Evolutionary conservation across 1,284 basidiomycete genomes (phyloP), one percentile per base, ranked within the genome.

Genomic region (Tilletia caries): DNA sequence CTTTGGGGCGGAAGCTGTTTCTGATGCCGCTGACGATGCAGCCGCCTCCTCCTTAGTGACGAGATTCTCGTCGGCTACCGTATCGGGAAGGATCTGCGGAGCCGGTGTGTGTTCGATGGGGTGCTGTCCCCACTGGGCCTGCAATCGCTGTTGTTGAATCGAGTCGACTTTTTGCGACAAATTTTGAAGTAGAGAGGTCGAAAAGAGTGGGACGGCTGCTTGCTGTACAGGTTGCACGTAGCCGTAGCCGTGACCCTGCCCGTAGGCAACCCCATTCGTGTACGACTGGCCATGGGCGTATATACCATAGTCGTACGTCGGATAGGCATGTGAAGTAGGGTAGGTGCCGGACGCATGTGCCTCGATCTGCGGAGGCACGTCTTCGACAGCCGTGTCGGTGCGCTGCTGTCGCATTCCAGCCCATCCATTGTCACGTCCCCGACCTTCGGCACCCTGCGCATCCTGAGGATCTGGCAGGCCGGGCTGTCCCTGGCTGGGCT

Each of bases 141-240:
- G 52, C 3, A 27, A 13, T 54, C 52, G 58, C 32, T 62, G 58
- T 32, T 62, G 58, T 13, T 62, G 58, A 20, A 62, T 62, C 8
- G 15, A 20, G 18, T 62, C 58, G 13, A 62, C 58, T 29, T 62
- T 62, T 34, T 34, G 58, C 13, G 58, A 62, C 58, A 62, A 34
- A n/a, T 32, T 62, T 29, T 62, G 58, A 18, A 62, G 58, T 5
- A 62, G 58, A 25, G 32, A 5, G 32, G 32, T 33, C 15, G 58
- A 62, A 15, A 62, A 62, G 25, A 62, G n/a, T 4, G 58, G 58
- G 2, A 18, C 10, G 3, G 27, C 32, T 2, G 58, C 12, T 37
- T 33, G 58, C 33, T 62, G 58, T 18, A 18, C 46, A 50, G 15
- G 46, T 18, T 50, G 23, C 46, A 18, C 46, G 5, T 15, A 62